Conservation (phyloP, 2,329 filamentous ascomycete genomes). For the Sarocladium brachiariae region DNA sequence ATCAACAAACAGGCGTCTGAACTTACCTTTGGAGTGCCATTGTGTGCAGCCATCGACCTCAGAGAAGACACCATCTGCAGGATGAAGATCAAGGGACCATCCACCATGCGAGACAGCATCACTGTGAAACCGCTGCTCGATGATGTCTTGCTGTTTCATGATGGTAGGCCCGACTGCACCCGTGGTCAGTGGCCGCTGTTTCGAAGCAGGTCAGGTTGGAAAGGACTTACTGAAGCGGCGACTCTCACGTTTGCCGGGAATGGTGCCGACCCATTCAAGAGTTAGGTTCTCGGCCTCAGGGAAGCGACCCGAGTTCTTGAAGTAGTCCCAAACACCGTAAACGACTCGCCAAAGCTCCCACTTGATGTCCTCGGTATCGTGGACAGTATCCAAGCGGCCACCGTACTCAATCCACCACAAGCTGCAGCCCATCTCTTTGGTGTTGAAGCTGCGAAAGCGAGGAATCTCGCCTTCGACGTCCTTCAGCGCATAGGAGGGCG, state of each 20-base stretch:
- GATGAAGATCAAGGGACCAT: constrained; percentile 21
- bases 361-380: constrained; percentile 21
- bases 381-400: constrained; percentile 18
- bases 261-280: constrained; percentile 20
- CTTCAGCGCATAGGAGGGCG: constrained; percentile 18
- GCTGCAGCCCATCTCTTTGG: constrained; percentile 19
- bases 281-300: constrained; percentile 19
- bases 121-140: constrained; percentile 18
- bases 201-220: neutral
- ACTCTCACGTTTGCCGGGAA: constrained; percentile 19
- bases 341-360: constrained; percentile 21
- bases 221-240: constrained; percentile 17
- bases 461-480: constrained; percentile 18
- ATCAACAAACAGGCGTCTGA: neutral
- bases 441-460: constrained; percentile 19
- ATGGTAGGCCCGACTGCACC: constrained; percentile 17
- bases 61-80: constrained; percentile 20
- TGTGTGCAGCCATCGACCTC: constrained; percentile 21
- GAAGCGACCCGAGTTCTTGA: constrained; percentile 20
- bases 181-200: too few species aligned
- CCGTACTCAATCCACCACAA: constrained; percentile 22
- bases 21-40: constrained; percentile 17
- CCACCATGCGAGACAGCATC: constrained; percentile 19
- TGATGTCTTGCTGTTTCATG: constrained; percentile 19
- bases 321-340: constrained; percentile 20